A percentile compares a stretch with the other conserved stretches of the same genome.
Evolutionary conservation across 108 stramenopile species (phyloP).

Genomic region (Fragilaria crotonensis): DNA sequence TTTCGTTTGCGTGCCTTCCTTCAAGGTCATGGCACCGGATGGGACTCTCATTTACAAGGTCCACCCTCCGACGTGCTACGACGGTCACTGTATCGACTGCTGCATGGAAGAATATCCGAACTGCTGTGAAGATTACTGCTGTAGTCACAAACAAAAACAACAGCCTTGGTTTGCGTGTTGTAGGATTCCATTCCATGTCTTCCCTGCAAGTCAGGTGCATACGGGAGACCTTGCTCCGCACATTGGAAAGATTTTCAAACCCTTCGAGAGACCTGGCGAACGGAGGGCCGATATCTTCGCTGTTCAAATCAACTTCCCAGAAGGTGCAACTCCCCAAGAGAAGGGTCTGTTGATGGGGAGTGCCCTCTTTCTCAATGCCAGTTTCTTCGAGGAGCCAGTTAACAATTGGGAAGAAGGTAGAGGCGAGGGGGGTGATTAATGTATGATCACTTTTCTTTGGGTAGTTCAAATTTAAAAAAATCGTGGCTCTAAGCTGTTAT

Average conservation of each 20-base stretch:
- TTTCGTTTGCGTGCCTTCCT: constrained; percentile 53
- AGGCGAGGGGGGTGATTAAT: too few relatives aligned
- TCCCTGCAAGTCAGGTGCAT: constrained; percentile 28
- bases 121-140: constrained; percentile 52
- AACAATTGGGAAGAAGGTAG: too few relatives aligned
- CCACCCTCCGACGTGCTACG: constrained; percentile 66
- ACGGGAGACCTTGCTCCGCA: constrained; percentile 45
- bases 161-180: too few relatives aligned
- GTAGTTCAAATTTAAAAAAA: too few relatives aligned
- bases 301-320: constrained; percentile 54
- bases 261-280: constrained; percentile 24
- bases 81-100: constrained; percentile 58
- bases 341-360: constrained; percentile 59
- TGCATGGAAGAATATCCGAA: constrained; percentile 66
- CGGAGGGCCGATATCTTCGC: constrained; percentile 55
- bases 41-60: constrained; percentile 28
- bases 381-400: constrained; percentile 43
- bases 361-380: constrained; percentile 59
- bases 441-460: too few relatives aligned
- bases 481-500: too few relatives aligned
- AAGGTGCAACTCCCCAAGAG: constrained; percentile 34
- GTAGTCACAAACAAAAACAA: too few relatives aligned
- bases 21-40: constrained; percentile 35
- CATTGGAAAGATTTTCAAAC: constrained; percentile 50
- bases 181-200: constrained; percentile 59